A percentile compares a stretch with the other conserved stretches of the same genome.
These are phyloP conservation scores for Lycium barbarum DNA, from an alignment of 257 asterid species.

Conservation along the genomic window DNA sequence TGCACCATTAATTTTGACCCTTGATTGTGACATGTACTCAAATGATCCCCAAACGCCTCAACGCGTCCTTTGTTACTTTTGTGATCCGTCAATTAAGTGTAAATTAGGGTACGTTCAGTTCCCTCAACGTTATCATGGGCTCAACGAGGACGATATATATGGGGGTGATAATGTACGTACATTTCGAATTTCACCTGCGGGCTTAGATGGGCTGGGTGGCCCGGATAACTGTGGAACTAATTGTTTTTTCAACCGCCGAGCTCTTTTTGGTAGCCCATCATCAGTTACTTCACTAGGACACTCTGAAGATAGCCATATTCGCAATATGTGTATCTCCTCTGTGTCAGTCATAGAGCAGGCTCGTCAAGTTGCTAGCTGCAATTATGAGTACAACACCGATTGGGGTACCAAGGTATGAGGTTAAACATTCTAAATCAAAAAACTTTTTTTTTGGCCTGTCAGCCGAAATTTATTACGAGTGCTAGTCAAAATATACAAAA, in stretches of 20 bases:
- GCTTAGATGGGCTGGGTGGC: constrained; percentile 59
- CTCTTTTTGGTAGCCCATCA: constrained; percentile 24
- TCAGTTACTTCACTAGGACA: background rate
- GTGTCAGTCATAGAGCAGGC: constrained; percentile 32
- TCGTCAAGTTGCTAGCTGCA: constrained; percentile 31
- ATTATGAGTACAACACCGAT: constrained; percentile 28
- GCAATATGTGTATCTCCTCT: background rate
- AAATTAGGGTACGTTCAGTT: constrained; percentile 45
- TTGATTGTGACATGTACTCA: constrained; percentile 49
- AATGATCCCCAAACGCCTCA: constrained; percentile 43
- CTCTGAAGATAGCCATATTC: background rate
- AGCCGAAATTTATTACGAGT: no score
- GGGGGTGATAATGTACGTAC: constrained; percentile 32
- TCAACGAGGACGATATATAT: constrained; percentile 40
- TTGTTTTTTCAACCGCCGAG: constrained; percentile 41
- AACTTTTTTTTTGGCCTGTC: no score
- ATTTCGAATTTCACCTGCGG: constrained; percentile 30
- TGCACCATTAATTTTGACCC: constrained; percentile 46
- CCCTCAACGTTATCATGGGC: constrained; percentile 41
- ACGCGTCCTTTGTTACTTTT: constrained; percentile 45
- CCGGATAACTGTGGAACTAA: constrained; percentile 63
- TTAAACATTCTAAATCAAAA: background rate
- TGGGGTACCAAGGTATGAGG: constrained; percentile 45
- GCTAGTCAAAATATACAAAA: no score
- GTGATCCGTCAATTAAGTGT: constrained; percentile 33